These are phyloP conservation scores for Amanita brunnescens DNA, from an alignment of 768 basidiomycete genomes.

Conservation along the genomic window DNA sequence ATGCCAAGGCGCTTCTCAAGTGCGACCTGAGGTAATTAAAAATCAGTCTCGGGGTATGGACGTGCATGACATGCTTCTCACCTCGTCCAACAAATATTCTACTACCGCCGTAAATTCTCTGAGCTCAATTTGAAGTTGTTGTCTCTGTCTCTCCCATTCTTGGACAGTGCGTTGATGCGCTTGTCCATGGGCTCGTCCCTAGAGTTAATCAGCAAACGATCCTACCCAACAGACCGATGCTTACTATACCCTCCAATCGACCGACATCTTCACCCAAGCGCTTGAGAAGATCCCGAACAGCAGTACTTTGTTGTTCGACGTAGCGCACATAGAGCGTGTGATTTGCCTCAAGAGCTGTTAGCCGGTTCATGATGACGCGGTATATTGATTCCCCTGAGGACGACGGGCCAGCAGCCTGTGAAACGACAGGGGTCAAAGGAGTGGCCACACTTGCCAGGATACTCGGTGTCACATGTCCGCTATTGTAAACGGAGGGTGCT, in stretches of 20 bases:
- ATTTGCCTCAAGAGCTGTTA: constrained; percentile 78
- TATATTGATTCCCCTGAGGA: constrained; percentile 85
- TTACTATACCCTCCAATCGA: constrained; percentile 64
- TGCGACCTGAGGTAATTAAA: constrained; percentile 42
- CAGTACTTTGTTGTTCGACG: constrained; percentile 80
- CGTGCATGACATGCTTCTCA: constrained; percentile 19
- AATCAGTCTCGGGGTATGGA: background rate
- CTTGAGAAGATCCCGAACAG: constrained; percentile 65
- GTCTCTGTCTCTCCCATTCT: constrained; percentile 63
- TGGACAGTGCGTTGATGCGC: constrained; percentile 52
- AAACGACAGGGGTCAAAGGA: constrained; percentile 5
- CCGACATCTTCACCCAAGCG: constrained; percentile 74
- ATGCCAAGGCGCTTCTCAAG: constrained; percentile 87
- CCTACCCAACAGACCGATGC: constrained; percentile 17
- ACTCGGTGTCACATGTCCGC: background rate
- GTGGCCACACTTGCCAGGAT: constrained; percentile 5
- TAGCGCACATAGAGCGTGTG: constrained; percentile 79
- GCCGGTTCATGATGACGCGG: constrained; percentile 90
- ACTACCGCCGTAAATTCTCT: constrained; percentile 59
- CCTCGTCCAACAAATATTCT: constrained; percentile 75
- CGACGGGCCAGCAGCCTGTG: constrained; percentile 14
- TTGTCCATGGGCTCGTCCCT: constrained; percentile 68
- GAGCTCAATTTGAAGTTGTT: constrained; percentile 63
- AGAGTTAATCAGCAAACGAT: background rate
- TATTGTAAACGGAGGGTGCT: background rate